Percentiles rank a stretch among this genome's conserved stretches.
Evolutionary conservation across 2,329 filamentous ascomycete species (phyloP).

Genomic region (Colletotrichum chlorophyti): DNA sequence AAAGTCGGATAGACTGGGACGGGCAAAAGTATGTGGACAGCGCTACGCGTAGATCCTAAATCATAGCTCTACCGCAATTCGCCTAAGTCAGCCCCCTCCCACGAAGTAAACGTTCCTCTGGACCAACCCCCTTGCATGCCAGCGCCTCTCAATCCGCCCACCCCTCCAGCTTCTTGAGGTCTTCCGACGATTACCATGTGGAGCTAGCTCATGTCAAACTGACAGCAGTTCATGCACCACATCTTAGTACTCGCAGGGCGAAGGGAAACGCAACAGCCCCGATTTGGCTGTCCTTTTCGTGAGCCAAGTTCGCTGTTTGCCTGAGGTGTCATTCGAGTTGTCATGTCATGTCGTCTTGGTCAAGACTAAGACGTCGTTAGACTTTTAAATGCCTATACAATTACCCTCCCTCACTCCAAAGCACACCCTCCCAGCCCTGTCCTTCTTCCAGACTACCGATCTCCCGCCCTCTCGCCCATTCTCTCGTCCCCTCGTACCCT

Average conservation of each 20-base stretch:
- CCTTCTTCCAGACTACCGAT: neutral
- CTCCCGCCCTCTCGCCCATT: neutral
- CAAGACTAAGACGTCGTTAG: neutral
- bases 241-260: conserved; percentile 1
- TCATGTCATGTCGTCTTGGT: conserved; percentile 15
- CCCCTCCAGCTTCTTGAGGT: conserved; percentile 11
- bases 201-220: conserved; percentile 5
- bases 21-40: neutral
- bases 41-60: neutral
- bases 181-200: conserved; percentile 19
- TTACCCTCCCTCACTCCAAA: conserved; percentile 7
- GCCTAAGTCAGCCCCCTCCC: conserved; percentile 1
- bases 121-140: conserved; percentile 23
- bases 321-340: neutral
- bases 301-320: neutral
- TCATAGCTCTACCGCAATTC: neutral
- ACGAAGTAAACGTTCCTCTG: conserved; percentile 20
- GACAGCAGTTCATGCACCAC: neutral
- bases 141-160: conserved; percentile 11
- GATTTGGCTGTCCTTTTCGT: neutral
- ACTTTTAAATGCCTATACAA: conserved; percentile 10
- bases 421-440: conserved; percentile 1
- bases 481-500: conserved; percentile 5
- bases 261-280: conserved; percentile 8
- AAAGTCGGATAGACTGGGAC: too few species aligned